Conservation (phyloP, 768 basidiomycete genomes). For the Boletus barrowsii region DNA sequence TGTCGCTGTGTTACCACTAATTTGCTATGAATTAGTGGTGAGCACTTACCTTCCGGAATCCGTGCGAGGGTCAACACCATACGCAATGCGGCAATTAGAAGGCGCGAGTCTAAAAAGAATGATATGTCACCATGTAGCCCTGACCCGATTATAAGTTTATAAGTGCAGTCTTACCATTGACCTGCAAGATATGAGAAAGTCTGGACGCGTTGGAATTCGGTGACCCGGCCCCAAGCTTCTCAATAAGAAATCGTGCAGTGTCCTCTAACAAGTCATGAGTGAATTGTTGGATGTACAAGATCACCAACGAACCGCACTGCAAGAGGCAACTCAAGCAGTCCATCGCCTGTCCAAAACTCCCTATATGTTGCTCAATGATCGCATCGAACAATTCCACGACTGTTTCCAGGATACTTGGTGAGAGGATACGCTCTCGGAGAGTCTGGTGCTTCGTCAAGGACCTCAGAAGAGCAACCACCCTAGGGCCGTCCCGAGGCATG, state of each 20-base stretch:
- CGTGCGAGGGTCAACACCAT: conserved; percentile 18
- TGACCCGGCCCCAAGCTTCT: conserved; percentile 2
- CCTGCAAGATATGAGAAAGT: conserved; percentile 13
- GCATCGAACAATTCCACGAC: conserved; percentile 15
- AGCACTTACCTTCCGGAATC: conserved; percentile 13
- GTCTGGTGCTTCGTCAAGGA: conserved; percentile 16
- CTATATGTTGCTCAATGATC: background rate
- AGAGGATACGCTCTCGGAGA: conserved; percentile 14
- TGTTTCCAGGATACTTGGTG: conserved; percentile 3
- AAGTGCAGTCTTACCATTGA: conserved; percentile 9
- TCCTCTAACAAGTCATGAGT: conserved; percentile 5
- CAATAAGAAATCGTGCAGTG: conserved; percentile 1
- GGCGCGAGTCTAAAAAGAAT: conserved; percentile 6
- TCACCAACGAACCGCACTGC: conserved; percentile 14
- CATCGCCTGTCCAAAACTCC: conserved; percentile 21
- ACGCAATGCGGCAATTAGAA: conserved; percentile 16
- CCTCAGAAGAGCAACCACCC: conserved; percentile 20
- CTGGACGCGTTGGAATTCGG: background rate
- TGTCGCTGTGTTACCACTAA: background rate
- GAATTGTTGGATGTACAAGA: background rate
- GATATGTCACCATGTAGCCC: background rate
- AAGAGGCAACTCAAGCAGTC: conserved; percentile 17
- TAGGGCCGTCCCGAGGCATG: conserved; percentile 17
- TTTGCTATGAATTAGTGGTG: no score
- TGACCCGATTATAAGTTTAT: background rate